These are phyloP conservation scores for Colletotrichum nymphaeae DNA, from an alignment of 2,329 filamentous ascomycete species.

Conservation along the genomic window DNA sequence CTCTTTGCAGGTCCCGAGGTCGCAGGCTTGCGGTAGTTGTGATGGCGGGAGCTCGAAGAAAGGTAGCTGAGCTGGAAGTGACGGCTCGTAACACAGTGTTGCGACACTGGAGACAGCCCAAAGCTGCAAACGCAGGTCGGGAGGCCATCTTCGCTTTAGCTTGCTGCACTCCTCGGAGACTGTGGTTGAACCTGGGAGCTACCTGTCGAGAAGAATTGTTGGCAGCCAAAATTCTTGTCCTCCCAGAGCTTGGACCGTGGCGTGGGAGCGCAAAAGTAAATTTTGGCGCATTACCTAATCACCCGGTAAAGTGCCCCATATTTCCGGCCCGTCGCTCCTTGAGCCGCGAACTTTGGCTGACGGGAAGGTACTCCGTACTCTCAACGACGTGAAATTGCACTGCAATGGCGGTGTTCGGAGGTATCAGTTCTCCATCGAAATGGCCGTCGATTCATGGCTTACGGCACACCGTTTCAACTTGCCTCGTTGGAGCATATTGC, in stretches of 20 bases:
- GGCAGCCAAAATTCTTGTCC: background rate
- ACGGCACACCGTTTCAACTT: too few species aligned
- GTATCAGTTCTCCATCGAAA: too few species aligned
- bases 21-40: background rate
- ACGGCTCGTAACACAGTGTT: conserved; percentile 40
- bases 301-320: background rate
- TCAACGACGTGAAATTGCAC: background rate
- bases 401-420: too few species aligned
- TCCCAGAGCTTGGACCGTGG: background rate
- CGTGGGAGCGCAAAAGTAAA: background rate
- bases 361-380: background rate
- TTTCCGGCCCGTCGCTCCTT: background rate
- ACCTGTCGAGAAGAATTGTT: background rate
- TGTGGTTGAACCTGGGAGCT: background rate
- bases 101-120: conserved; percentile 43
- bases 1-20: conserved; percentile 37
- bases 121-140: conserved; percentile 38
- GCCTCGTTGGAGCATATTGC: too few species aligned
- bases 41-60: conserved; percentile 14
- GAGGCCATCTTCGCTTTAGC: conserved; percentile 37
- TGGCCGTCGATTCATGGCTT: too few species aligned
- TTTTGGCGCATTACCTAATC: background rate
- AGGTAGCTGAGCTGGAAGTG: conserved; percentile 14
- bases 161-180: background rate
- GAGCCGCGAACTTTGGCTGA: background rate